Percentiles rank a stretch among this genome's conserved stretches.
phyloP scores from a whole-genome alignment of 2,329 filamentous ascomycete species.

The Alternaria atra region DNA sequence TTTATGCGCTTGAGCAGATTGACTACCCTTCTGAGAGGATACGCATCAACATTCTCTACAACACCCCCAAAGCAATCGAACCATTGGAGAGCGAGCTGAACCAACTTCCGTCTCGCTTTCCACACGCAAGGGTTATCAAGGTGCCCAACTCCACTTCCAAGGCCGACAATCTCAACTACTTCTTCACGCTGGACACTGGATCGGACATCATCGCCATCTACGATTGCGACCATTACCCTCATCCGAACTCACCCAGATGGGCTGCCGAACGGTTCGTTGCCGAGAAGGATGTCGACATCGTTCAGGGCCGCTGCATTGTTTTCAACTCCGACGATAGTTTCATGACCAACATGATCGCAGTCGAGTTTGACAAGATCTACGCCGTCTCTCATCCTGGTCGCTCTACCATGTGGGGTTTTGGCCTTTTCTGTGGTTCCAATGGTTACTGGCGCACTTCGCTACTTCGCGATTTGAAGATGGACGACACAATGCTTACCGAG shows the following conservation, averaged over 20 bases:
- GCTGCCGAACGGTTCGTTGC: slow-evolving; percentile 58
- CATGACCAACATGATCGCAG: slow-evolving; percentile 58
- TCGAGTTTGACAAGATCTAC: slow-evolving; percentile 64
- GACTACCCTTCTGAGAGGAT: slow-evolving; percentile 58
- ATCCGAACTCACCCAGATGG: slow-evolving; percentile 60
- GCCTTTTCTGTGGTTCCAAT: slow-evolving; percentile 60
- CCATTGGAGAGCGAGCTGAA: slow-evolving; percentile 56
- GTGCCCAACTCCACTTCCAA: slow-evolving; percentile 60
- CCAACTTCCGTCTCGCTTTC: slow-evolving; percentile 49
- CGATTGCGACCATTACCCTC: slow-evolving; percentile 61
- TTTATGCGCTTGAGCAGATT: slow-evolving; percentile 59
- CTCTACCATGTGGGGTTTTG: slow-evolving; percentile 58
- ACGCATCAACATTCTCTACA: slow-evolving; percentile 60
- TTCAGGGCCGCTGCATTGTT: slow-evolving; percentile 60
- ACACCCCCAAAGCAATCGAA: slow-evolving; percentile 58
- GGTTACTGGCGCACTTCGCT: slow-evolving; percentile 59
- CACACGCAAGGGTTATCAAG: slow-evolving; percentile 57
- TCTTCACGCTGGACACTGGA: slow-evolving; percentile 55
- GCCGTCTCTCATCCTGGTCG: slow-evolving; percentile 61
- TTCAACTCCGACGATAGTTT: slow-evolving; percentile 58
- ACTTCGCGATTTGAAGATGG: slow-evolving; percentile 59
- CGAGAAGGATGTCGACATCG: slow-evolving; percentile 56
- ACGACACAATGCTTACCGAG: slow-evolving; percentile 61
- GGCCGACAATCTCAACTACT: slow-evolving; percentile 62
- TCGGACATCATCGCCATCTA: slow-evolving; percentile 60